phyloP scores from a whole-genome alignment of 164 flowering plant genomes.

The Buxus sempervirens region DNA sequence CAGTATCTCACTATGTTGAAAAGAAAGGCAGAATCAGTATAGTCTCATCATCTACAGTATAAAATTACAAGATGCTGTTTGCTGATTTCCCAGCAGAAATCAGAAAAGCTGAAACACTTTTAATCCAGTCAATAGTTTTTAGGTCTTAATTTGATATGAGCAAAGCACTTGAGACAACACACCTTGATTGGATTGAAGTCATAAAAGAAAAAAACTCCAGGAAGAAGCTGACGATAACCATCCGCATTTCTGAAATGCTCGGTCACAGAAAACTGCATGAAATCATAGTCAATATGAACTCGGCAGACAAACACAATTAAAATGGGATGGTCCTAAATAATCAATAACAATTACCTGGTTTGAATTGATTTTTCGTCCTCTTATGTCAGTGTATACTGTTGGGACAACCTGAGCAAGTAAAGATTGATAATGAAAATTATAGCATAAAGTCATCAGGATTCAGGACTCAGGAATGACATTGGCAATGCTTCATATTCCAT shows the following conservation, averaged over 20 bases:
- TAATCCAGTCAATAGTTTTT: neutral
- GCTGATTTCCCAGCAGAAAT: neutral
- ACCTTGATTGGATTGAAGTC: conserved; percentile 88
- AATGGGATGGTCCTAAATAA: neutral
- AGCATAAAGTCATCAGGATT: neutral
- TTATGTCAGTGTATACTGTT: conserved; percentile 68
- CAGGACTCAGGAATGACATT: neutral
- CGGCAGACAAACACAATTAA: neutral
- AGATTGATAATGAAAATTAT: neutral
- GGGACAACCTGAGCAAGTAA: conserved; percentile 73
- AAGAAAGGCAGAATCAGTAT: too few species aligned
- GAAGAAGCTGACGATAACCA: conserved; percentile 36
- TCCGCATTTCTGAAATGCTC: conserved; percentile 58
- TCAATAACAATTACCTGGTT: conserved; percentile 48
- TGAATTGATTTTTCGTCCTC: conserved; percentile 56
- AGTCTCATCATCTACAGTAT: too few species aligned
- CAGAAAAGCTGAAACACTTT: neutral
- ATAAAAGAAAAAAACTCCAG: conserved; percentile 75
- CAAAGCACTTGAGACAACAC: neutral
- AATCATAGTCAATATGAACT: neutral
- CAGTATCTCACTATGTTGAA: too few species aligned
- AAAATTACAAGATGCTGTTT: neutral
- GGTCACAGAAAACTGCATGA: conserved; percentile 69
- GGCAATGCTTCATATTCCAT: neutral
- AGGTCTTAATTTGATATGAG: neutral